These are phyloP conservation scores for Colletotrichum chrysophilum DNA, from an alignment of 2,329 filamentous ascomycete species.

Conservation along the genomic window DNA sequence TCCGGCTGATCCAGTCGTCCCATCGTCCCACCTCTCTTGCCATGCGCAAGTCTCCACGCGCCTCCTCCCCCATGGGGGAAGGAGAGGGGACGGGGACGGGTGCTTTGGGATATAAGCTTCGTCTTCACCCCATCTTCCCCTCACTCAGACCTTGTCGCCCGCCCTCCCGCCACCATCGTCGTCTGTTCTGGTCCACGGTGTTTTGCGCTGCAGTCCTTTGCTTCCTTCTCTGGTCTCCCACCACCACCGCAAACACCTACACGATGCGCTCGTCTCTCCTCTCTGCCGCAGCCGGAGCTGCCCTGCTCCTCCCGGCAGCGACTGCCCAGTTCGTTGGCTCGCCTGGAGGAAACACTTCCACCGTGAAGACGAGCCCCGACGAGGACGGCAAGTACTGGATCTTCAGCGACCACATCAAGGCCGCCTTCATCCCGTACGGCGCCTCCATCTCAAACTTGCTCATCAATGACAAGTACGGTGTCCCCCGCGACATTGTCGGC, in stretches of 20 bases:
- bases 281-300: constrained; percentile 13
- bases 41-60: constrained; percentile 3
- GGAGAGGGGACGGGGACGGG: neutral
- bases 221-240: constrained; percentile 5
- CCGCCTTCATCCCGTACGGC: constrained; percentile 76
- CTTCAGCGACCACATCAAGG: constrained; percentile 68
- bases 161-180: neutral
- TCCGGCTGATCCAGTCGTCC: constrained; percentile 14
- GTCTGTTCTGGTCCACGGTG: constrained; percentile 3
- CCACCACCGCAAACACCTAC: neutral
- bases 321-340: constrained; percentile 29
- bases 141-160: neutral
- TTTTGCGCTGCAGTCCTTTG: constrained; percentile 6
- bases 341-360: constrained; percentile 23
- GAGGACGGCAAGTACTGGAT: constrained; percentile 75
- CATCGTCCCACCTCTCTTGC: constrained; percentile 8
- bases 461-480: constrained; percentile 71
- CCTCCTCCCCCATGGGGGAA: constrained; percentile 2
- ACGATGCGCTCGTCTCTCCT: constrained; percentile 17
- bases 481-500: constrained; percentile 72
- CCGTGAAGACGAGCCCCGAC: constrained; percentile 47
- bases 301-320: constrained; percentile 31
- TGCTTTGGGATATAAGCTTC: constrained; percentile 18
- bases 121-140: constrained; percentile 12
- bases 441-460: constrained; percentile 75